A percentile compares a stretch with the other conserved stretches of the same genome.
Evolutionary conservation across 495 filamentous ascomycete genomes (phyloP).

Genomic region (Glutinoglossum americanum): DNA sequence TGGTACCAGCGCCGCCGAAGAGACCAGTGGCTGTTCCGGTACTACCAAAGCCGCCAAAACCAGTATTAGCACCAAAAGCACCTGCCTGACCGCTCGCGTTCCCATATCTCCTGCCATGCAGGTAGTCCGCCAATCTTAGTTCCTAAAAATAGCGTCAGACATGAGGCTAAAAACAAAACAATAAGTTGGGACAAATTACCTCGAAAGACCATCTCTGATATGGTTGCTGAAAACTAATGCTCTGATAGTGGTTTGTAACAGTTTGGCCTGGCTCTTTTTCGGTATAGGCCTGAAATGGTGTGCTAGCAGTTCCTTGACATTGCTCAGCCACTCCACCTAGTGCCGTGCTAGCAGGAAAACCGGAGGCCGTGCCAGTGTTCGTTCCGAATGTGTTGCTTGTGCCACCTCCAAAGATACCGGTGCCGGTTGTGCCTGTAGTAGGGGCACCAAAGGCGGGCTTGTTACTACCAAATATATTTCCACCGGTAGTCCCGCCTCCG

Average conservation of each 20-base stretch:
- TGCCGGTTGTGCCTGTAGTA: neutral
- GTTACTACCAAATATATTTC: conserved; percentile 5
- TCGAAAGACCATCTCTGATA: conserved; percentile 82
- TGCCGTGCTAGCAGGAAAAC: conserved; percentile 17
- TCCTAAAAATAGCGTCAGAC: conserved; percentile 25
- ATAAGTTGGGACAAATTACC: conserved; percentile 3
- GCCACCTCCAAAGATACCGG: conserved; percentile 11
- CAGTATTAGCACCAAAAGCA: conserved; percentile 51
- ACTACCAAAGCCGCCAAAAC: conserved; percentile 20
- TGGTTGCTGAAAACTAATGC: conserved; percentile 62
- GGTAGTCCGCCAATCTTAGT: conserved; percentile 72
- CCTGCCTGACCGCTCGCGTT: conserved; percentile 62
- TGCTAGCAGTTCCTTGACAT: conserved; percentile 46
- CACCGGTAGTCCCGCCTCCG: conserved; percentile 4
- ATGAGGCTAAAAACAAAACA: neutral
- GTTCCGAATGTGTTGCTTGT: conserved; percentile 5
- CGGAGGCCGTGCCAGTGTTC: conserved; percentile 6
- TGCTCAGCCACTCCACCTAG: conserved; percentile 17
- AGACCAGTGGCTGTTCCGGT: conserved; percentile 14
- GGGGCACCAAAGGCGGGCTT: conserved; percentile 5
- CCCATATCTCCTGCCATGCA: conserved; percentile 61
- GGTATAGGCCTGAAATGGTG: conserved; percentile 48
- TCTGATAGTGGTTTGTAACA: conserved; percentile 59
- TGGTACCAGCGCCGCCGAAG: conserved; percentile 19
- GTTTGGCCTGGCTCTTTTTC: conserved; percentile 55